phyloP scores from a whole-genome alignment of 2,329 filamentous ascomycete species.

The Pseudogymnoascus sp. region DNA sequence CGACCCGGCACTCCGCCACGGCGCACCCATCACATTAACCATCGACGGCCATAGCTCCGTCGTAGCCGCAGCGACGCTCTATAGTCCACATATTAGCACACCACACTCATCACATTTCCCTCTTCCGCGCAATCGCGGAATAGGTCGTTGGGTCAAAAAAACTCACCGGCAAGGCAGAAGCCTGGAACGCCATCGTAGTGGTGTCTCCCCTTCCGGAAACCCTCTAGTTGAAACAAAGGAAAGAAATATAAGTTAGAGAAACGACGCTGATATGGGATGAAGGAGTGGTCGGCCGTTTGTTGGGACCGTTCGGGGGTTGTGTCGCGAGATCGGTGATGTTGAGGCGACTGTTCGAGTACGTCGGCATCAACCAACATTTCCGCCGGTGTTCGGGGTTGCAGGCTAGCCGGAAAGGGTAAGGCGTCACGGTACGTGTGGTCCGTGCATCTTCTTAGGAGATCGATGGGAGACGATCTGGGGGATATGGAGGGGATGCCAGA shows the following conservation, averaged over 20 bases:
- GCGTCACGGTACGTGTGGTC: neutral
- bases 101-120: neutral
- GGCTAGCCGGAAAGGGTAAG: neutral
- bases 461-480: neutral
- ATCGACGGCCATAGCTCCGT: conserved; percentile 39
- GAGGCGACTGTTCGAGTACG: neutral
- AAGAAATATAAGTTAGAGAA: neutral
- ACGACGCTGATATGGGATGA: neutral
- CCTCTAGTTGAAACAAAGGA: neutral
- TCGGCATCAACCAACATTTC: neutral
- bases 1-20: conserved; percentile 30
- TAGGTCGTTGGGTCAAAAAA: neutral
- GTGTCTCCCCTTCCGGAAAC: neutral
- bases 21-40: conserved; percentile 31
- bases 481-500: neutral
- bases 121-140: neutral
- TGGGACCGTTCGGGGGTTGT: neutral
- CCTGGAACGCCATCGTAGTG: conserved; percentile 22
- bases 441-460: neutral
- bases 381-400: neutral
- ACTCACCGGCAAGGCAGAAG: conserved; percentile 23
- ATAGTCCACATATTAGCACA: neutral
- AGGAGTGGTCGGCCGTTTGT: neutral
- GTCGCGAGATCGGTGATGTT: neutral
- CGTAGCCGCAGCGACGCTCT: conserved; percentile 39